These are phyloP conservation scores for Zelopaecilomyces penicillatus DNA, from an alignment of 2,329 filamentous ascomycete species.

Conservation along the genomic window DNA sequence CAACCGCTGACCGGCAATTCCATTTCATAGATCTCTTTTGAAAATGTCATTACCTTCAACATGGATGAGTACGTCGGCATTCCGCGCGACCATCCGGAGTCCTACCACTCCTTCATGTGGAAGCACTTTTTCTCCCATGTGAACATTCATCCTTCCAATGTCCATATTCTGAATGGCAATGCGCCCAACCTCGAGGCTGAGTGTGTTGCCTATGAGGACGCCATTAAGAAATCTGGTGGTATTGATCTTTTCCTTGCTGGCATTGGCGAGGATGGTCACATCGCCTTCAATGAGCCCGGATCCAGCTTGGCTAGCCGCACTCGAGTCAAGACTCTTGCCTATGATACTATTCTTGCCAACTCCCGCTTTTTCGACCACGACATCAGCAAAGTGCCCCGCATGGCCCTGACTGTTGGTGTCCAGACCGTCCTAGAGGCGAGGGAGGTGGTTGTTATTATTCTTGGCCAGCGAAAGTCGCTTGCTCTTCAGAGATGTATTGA, in stretches of 20 bases:
- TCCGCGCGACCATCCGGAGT: slow-evolving; percentile 73
- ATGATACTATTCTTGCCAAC: slow-evolving; percentile 81
- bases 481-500: slow-evolving; percentile 76
- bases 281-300: slow-evolving; percentile 85
- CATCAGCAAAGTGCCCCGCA: slow-evolving; percentile 63
- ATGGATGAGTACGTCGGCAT: slow-evolving; percentile 90
- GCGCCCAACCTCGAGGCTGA: slow-evolving; percentile 66
- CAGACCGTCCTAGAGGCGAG: slow-evolving; percentile 73
- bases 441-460: slow-evolving; percentile 76
- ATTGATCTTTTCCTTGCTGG: slow-evolving; percentile 82
- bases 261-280: slow-evolving; percentile 79
- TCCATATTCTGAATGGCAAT: slow-evolving; percentile 79
- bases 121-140: slow-evolving; percentile 83
- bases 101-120: slow-evolving; percentile 91
- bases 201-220: slow-evolving; percentile 70
- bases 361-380: slow-evolving; percentile 76
- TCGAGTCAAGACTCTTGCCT: slow-evolving; percentile 77
- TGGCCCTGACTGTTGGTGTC: slow-evolving; percentile 78
- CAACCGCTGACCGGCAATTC: slow-evolving; percentile 2
- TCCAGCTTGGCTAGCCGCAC: slow-evolving; percentile 70
- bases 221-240: slow-evolving; percentile 65
- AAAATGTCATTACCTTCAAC: slow-evolving; percentile 85
- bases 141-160: slow-evolving; percentile 72
- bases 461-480: slow-evolving; percentile 71
- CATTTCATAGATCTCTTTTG: slow-evolving; percentile 60